Evolutionary conservation across 768 basidiomycete genomes (phyloP).

Genomic region (Auriscalpium orientale): DNA sequence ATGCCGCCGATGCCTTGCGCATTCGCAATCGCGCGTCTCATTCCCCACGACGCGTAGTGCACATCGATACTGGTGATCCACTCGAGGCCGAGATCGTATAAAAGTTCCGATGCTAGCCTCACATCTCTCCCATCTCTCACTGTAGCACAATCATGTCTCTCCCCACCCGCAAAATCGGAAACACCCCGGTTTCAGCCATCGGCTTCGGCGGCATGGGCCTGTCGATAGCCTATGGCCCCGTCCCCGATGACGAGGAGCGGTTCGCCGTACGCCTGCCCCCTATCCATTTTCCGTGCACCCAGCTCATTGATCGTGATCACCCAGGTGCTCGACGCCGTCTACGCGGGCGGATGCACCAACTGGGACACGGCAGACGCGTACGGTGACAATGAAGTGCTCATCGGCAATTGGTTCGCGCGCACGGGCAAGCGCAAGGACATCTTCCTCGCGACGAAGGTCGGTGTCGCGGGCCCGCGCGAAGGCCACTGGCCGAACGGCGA

Average conservation of each 20-base stretch:
- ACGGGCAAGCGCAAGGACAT: conserved; percentile 44
- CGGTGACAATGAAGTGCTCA: conserved; percentile 34
- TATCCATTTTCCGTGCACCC: not conserved
- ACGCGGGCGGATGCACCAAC: conserved; percentile 31
- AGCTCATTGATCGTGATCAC: not conserved
- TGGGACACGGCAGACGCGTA: conserved; percentile 41
- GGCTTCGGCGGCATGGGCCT: conserved; percentile 57
- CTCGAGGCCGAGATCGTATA: too few species aligned
- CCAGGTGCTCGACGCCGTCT: conserved; percentile 34
- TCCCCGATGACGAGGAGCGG: conserved; percentile 44
- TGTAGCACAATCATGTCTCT: conserved; percentile 3
- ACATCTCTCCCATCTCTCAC: too few species aligned
- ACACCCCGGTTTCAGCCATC: conserved; percentile 36
- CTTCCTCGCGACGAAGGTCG: conserved; percentile 60
- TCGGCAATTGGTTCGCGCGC: conserved; percentile 41
- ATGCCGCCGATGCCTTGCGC: not conserved
- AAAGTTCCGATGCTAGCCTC: too few species aligned
- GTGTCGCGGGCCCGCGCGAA: conserved; percentile 20
- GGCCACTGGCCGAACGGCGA: conserved; percentile 22
- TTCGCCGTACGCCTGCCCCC: conserved; percentile 35
- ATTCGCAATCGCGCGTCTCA: not conserved
- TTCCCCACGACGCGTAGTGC: not conserved
- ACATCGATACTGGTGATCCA: not conserved
- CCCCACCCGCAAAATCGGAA: conserved; percentile 37
- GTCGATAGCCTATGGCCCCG: conserved; percentile 37